phyloP scores from a whole-genome alignment of 2,329 filamentous ascomycete genomes.

The Dendryphion nanum region DNA sequence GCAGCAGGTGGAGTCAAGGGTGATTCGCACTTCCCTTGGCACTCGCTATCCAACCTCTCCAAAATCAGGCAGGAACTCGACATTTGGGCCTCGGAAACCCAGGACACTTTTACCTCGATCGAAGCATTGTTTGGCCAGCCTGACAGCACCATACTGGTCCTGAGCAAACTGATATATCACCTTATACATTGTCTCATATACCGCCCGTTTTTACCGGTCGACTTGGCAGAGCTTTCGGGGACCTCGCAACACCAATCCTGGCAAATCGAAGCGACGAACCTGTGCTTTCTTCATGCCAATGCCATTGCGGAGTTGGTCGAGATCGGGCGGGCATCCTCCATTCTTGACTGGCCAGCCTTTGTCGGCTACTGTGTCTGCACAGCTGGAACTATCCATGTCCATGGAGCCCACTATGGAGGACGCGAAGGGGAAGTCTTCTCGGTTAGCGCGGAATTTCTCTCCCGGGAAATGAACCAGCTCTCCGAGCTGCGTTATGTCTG shows the following conservation, averaged over 20 bases:
- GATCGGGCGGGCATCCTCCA: constrained; percentile 69
- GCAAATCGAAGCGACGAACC: constrained; percentile 88
- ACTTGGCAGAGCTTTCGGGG: constrained; percentile 75
- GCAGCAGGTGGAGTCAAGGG: constrained; percentile 84
- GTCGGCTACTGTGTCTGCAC: constrained; percentile 85
- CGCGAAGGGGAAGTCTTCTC: constrained; percentile 63
- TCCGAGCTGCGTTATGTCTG: constrained; percentile 72
- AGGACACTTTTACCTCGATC: constrained; percentile 74
- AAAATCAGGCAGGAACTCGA: constrained; percentile 84
- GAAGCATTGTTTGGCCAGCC: constrained; percentile 73
- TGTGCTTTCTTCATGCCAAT: constrained; percentile 84
- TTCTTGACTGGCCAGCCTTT: constrained; percentile 82
- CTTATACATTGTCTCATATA: constrained; percentile 85
- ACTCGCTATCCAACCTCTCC: constrained; percentile 78
- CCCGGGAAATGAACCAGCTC: constrained; percentile 76
- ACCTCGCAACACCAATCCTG: constrained; percentile 84
- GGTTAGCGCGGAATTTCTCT: constrained; percentile 67
- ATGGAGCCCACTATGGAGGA: constrained; percentile 75
- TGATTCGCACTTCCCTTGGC: constrained; percentile 89
- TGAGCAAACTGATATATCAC: constrained; percentile 86
- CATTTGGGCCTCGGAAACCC: constrained; percentile 78
- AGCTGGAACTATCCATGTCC: constrained; percentile 83
- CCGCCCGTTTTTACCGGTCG: constrained; percentile 80
- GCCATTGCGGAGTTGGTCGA: constrained; percentile 82
- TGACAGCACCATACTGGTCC: constrained; percentile 73